Percentiles rank a stretch among this genome's conserved stretches.
These are phyloP conservation scores for Penicillium sp. DNA, from an alignment of 2,329 filamentous ascomycete genomes.

Conservation along the genomic window DNA sequence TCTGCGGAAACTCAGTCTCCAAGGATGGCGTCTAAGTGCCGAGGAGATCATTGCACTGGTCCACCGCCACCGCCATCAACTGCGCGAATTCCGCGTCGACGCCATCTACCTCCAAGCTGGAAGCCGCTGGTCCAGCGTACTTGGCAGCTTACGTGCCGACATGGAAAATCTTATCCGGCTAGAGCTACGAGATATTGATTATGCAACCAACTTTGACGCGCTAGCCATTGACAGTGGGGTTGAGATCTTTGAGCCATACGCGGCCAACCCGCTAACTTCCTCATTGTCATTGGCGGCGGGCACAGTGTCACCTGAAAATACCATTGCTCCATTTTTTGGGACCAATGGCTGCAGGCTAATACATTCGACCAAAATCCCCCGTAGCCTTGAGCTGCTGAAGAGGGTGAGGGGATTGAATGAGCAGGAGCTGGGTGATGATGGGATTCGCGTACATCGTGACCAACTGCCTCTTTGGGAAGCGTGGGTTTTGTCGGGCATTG, in stretches of 20 bases:
- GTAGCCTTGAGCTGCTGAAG: constrained; percentile 11
- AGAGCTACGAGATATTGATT: constrained; percentile 57
- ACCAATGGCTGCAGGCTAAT: neutral
- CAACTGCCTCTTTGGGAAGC: constrained; percentile 35
- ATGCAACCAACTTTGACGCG: constrained; percentile 50
- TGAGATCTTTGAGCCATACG: constrained; percentile 12
- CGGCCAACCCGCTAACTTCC: constrained; percentile 3
- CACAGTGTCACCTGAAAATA: constrained; percentile 7
- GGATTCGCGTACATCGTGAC: constrained; percentile 26
- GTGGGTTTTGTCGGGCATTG: constrained; percentile 30
- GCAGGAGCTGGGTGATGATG: constrained; percentile 36
- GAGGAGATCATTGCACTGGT: constrained; percentile 56
- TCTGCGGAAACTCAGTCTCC: constrained; percentile 58
- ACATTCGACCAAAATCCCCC: neutral
- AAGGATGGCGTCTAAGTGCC: constrained; percentile 56
- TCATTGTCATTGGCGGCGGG: constrained; percentile 17
- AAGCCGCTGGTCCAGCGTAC: constrained; percentile 56
- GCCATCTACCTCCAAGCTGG: constrained; percentile 57
- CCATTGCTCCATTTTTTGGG: neutral
- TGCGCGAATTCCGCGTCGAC: constrained; percentile 55
- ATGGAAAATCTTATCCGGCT: constrained; percentile 57
- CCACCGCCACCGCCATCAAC: constrained; percentile 49
- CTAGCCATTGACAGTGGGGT: constrained; percentile 20
- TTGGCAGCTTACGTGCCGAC: constrained; percentile 51
- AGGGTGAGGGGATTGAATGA: constrained; percentile 23